phyloP scores from a whole-genome alignment of 2,329 filamentous ascomycete genomes.

The Volutella citrinella region DNA sequence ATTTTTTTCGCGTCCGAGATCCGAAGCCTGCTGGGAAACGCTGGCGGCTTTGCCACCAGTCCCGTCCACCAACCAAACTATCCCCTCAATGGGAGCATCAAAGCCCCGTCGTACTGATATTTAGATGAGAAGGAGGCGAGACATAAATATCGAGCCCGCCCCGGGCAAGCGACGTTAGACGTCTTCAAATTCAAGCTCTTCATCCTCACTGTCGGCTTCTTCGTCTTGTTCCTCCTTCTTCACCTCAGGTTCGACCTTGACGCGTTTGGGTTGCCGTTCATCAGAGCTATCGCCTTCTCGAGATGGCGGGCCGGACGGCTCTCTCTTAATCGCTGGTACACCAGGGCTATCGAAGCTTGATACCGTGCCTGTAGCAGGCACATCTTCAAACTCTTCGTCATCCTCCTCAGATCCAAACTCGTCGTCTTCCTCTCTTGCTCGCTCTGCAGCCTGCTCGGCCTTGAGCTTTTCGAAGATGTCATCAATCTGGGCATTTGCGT shows the following conservation, averaged over 20 bases:
- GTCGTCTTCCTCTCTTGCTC: conserved; percentile 28
- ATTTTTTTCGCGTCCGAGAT: no score
- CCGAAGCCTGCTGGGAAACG: no score
- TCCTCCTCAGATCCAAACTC: conserved; percentile 35
- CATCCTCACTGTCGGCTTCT: conserved; percentile 42
- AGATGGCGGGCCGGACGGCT: conserved; percentile 26
- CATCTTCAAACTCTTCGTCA: conserved; percentile 49
- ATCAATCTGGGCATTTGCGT: conserved; percentile 58
- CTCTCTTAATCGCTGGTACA: conserved; percentile 32
- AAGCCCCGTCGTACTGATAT: no score
- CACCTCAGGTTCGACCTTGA: conserved; percentile 46
- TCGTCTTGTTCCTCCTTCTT: conserved; percentile 55
- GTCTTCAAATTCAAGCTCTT: conserved; percentile 58
- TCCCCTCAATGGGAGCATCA: no score
- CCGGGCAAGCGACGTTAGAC: conserved; percentile 35
- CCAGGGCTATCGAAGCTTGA: conserved; percentile 31
- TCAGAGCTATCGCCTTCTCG: conserved; percentile 32
- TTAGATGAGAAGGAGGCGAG: no score
- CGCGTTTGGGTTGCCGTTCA: conserved; percentile 54
- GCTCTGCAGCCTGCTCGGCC: conserved; percentile 52
- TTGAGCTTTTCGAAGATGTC: conserved; percentile 67
- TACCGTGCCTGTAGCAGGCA: conserved; percentile 36
- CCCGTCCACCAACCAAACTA: no score
- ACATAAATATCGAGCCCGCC: no score
- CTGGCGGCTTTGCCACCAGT: no score